These are phyloP conservation scores for Triadica sebifera DNA, from an alignment of 345 rosid genomes.

Conservation along the genomic window DNA sequence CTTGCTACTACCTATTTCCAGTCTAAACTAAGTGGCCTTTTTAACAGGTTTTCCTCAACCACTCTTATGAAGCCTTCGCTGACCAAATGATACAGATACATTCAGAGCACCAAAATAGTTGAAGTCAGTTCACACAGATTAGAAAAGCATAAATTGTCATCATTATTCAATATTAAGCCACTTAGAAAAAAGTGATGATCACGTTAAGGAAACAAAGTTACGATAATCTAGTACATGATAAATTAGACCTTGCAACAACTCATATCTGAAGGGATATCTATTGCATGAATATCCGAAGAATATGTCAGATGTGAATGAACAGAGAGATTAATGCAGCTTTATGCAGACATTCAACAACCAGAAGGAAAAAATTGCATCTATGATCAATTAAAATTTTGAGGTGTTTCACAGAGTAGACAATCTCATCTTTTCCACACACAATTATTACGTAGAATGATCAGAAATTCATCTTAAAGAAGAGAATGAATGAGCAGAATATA, in stretches of 20 bases:
- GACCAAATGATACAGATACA: background rate
- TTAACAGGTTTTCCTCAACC: background rate
- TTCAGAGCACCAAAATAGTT: background rate
- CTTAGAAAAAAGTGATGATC: too few species aligned
- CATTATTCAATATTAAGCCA: background rate
- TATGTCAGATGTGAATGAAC: background rate
- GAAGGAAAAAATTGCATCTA: background rate
- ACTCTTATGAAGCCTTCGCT: background rate
- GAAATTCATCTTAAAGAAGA: background rate
- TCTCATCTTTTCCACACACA: background rate
- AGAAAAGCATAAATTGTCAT: background rate
- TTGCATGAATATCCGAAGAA: background rate
- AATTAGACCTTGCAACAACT: background rate
- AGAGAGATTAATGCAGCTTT: background rate
- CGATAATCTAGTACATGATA: background rate
- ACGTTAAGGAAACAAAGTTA: background rate
- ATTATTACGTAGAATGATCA: background rate
- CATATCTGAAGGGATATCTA: background rate
- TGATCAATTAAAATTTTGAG: background rate
- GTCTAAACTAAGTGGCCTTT: background rate
- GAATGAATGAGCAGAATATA: background rate
- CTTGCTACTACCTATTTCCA: too few species aligned
- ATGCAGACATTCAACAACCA: background rate
- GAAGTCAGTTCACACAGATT: too few species aligned
- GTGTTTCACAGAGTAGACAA: background rate